These are phyloP conservation scores for Nitzschia sp. DNA, from an alignment of 108 stramenopile genomes.

Conservation along the genomic window DNA sequence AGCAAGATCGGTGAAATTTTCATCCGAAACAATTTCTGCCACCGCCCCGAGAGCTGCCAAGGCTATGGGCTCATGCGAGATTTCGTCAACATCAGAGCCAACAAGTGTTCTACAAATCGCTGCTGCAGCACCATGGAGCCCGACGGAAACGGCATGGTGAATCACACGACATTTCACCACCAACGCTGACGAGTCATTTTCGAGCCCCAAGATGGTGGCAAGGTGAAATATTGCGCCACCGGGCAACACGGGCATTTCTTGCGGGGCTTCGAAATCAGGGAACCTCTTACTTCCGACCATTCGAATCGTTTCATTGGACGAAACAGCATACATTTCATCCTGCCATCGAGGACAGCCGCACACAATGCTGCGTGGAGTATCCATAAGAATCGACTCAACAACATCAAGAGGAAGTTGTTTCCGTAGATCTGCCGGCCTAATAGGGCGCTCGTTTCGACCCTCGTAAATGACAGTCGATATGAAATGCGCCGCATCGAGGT, in stretches of 20 bases:
- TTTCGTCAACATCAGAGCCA: background rate
- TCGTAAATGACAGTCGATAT: constrained; percentile 33
- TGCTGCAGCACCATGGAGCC: constrained; percentile 53
- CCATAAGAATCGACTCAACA: constrained; percentile 44
- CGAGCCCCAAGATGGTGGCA: constrained; percentile 56
- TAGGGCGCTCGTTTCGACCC: constrained; percentile 12
- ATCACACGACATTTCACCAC: constrained; percentile 53
- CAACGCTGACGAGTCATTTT: constrained; percentile 27
- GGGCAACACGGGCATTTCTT: constrained; percentile 49
- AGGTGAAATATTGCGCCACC: constrained; percentile 63
- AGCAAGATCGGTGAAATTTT: constrained; percentile 20
- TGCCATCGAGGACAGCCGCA: constrained; percentile 63
- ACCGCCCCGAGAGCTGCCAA: constrained; percentile 15
- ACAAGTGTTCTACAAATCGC: constrained; percentile 64
- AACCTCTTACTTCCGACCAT: background rate
- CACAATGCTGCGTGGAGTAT: constrained; percentile 41
- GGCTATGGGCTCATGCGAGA: constrained; percentile 13
- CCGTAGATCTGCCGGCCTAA: constrained; percentile 30
- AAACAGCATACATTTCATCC: constrained; percentile 29
- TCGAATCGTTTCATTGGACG: constrained; percentile 32
- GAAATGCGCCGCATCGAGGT: constrained; percentile 63
- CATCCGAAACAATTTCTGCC: constrained; percentile 22
- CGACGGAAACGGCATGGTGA: constrained; percentile 40
- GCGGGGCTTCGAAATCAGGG: background rate
- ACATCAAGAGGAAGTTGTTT: constrained; percentile 38